Evolutionary conservation across 2,329 filamentous ascomycete genomes (phyloP).

Genomic region (Uncinocarpus reesii): DNA sequence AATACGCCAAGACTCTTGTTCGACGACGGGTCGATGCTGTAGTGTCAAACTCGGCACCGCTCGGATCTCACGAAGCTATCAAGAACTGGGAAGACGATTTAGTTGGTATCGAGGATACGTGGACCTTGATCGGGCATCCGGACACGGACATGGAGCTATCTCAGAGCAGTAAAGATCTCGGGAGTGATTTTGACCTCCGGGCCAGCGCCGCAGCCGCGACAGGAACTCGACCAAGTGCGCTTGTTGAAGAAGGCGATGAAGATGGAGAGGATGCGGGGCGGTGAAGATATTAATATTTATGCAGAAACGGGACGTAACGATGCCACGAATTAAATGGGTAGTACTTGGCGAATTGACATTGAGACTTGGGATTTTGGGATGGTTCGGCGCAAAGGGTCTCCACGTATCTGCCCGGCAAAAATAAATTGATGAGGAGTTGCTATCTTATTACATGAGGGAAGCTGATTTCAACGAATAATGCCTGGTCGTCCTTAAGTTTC

Average conservation of each 20-base stretch:
- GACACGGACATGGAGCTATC: slow-evolving; percentile 9
- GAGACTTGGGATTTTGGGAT: not conserved
- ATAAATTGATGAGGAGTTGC: not conserved
- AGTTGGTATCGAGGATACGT: slow-evolving; percentile 68
- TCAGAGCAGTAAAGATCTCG: slow-evolving; percentile 1
- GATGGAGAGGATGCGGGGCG: slow-evolving; percentile 10
- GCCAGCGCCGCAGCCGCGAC: slow-evolving; percentile 10
- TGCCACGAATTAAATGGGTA: too few species aligned
- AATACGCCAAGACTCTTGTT: slow-evolving; percentile 79
- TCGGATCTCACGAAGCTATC: slow-evolving; percentile 27
- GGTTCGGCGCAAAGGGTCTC: slow-evolving; percentile 1
- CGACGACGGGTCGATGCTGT: slow-evolving; percentile 45
- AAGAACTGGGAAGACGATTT: slow-evolving; percentile 37
- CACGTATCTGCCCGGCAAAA: not conserved
- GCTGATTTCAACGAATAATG: too few species aligned
- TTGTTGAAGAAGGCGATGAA: slow-evolving; percentile 14
- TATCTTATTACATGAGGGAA: too few species aligned
- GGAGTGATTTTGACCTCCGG: slow-evolving; percentile 11
- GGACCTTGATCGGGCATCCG: slow-evolving; percentile 70
- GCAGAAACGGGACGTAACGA: too few species aligned
- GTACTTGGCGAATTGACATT: slow-evolving; percentile 3
- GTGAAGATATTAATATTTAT: too few species aligned
- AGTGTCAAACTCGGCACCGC: slow-evolving; percentile 16
- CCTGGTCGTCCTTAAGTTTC: too few species aligned
- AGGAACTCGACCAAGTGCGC: slow-evolving; percentile 6